Conservation (phyloP, 352 stramenopile species). For the Phytophthora aleatoria region DNA sequence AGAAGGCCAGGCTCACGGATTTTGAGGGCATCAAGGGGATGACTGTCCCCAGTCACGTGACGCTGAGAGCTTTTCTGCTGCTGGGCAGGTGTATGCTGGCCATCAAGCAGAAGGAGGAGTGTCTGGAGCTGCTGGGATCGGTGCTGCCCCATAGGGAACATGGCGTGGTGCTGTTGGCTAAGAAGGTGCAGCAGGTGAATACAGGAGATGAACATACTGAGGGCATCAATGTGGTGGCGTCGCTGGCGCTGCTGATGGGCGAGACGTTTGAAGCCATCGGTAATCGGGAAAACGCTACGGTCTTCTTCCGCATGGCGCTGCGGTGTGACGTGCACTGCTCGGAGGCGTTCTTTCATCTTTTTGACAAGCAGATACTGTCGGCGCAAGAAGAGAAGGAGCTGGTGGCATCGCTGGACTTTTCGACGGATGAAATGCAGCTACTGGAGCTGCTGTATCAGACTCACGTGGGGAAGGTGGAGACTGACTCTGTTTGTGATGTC, state of each 20-base stretch:
- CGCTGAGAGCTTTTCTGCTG: conserved; percentile 59
- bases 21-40: conserved; percentile 10
- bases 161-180: conserved; percentile 57
- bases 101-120: conserved; percentile 88
- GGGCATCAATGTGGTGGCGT: conserved; percentile 79
- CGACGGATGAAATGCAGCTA: conserved; percentile 56
- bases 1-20: conserved; percentile 48
- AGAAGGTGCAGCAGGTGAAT: conserved; percentile 39
- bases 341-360: conserved; percentile 84
- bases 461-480: conserved; percentile 64
- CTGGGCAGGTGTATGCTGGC: conserved; percentile 77
- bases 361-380: conserved; percentile 88
- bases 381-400: conserved; percentile 67
- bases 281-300: conserved; percentile 78
- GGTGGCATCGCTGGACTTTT: conserved; percentile 75
- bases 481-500: neutral
- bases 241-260: conserved; percentile 80
- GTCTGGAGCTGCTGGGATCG: conserved; percentile 64
- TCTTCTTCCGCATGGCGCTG: conserved; percentile 80
- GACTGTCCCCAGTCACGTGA: conserved; percentile 23
- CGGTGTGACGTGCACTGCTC: conserved; percentile 85
- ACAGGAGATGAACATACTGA: conserved; percentile 26
- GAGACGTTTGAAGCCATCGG: conserved; percentile 85
- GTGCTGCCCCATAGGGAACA: conserved; percentile 68
- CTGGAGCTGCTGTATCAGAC: conserved; percentile 69